Evolutionary conservation across 768 basidiomycete species (phyloP).

Genomic region (Lyophyllum atratum): DNA sequence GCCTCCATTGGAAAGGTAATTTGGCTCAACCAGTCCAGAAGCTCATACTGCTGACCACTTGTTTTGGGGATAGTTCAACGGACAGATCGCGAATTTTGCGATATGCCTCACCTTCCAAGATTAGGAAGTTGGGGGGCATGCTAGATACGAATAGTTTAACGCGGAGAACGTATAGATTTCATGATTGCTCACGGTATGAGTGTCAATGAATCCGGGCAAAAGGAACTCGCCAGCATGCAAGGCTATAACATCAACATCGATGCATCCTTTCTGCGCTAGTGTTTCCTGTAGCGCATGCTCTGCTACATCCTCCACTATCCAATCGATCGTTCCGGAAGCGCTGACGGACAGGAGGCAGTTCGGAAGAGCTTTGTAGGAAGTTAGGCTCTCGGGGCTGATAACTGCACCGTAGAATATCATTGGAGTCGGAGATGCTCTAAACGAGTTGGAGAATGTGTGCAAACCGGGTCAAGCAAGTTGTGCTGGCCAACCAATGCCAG

Average conservation of each 20-base stretch:
- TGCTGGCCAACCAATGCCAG: too few species aligned
- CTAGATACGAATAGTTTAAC: constrained; percentile 32
- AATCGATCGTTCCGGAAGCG: constrained; percentile 55
- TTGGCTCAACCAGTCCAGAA: constrained; percentile 85
- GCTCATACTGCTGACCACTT: constrained; percentile 85
- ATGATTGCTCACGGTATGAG: constrained; percentile 73
- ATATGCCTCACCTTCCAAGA: constrained; percentile 53
- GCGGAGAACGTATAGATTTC: background rate
- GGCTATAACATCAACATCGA: constrained; percentile 42
- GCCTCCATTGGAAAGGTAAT: constrained; percentile 90
- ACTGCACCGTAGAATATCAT: constrained; percentile 53
- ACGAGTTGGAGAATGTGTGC: background rate
- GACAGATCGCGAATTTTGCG: background rate
- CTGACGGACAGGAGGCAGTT: constrained; percentile 57
- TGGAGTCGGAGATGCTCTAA: constrained; percentile 4
- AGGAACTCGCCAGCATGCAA: constrained; percentile 64
- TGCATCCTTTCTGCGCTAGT: constrained; percentile 51
- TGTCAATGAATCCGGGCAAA: constrained; percentile 89
- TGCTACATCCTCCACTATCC: constrained; percentile 65
- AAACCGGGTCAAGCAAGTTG: background rate
- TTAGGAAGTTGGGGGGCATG: constrained; percentile 84
- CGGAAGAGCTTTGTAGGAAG: constrained; percentile 46
- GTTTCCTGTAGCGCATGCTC: constrained; percentile 47
- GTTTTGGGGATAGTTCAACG: constrained; percentile 5
- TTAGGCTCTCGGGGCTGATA: constrained; percentile 51